These are phyloP conservation scores for Ceratocystis albifundus DNA, from an alignment of 2,329 filamentous ascomycete species.

Conservation along the genomic window DNA sequence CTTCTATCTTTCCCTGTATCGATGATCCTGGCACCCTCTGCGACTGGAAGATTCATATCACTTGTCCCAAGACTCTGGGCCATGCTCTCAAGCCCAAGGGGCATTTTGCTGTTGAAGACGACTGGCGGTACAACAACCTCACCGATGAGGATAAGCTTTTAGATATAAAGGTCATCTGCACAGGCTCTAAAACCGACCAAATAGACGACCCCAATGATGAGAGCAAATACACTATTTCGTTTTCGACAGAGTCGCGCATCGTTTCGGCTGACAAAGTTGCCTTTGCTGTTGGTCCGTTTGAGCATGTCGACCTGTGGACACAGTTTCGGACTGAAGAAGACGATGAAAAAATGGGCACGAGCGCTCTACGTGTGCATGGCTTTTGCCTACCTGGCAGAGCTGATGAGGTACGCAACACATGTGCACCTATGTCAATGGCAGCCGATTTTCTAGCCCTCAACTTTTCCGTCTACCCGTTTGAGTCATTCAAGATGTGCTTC, in stretches of 20 bases:
- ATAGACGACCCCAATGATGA: constrained; percentile 63
- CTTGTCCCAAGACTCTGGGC: constrained; percentile 73
- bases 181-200: constrained; percentile 79
- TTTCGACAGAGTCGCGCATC: constrained; percentile 56
- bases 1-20: constrained; percentile 83
- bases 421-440: constrained; percentile 69
- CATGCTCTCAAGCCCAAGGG: constrained; percentile 47
- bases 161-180: constrained; percentile 84
- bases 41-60: constrained; percentile 80
- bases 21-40: constrained; percentile 73
- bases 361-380: constrained; percentile 76
- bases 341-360: constrained; percentile 78
- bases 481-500: constrained; percentile 86
- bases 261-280: constrained; percentile 82
- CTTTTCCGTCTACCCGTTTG: constrained; percentile 83
- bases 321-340: constrained; percentile 84
- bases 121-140: constrained; percentile 30
- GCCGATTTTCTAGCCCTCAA: constrained; percentile 85
- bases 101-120: constrained; percentile 29
- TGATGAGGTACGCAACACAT: constrained; percentile 77
- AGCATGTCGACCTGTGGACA: constrained; percentile 74
- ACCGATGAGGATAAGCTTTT: constrained; percentile 72
- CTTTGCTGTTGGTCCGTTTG: constrained; percentile 88
- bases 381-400: constrained; percentile 79
- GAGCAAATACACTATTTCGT: constrained; percentile 77